phyloP scores from a whole-genome alignment of 352 stramenopile species.

The Pythium phragmiticola region DNA sequence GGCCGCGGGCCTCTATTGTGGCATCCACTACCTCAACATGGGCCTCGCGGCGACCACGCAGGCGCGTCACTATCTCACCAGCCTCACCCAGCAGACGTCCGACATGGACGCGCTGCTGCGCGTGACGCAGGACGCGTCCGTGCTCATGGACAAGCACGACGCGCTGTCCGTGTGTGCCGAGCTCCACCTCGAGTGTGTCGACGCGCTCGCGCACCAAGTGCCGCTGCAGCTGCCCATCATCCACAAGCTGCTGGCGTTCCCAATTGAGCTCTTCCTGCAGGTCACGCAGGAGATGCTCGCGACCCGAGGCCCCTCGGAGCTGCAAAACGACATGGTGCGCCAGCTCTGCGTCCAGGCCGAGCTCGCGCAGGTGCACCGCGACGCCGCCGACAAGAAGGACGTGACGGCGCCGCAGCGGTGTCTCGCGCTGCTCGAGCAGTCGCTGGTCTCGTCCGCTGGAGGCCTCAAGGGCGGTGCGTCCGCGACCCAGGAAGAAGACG shows the following conservation, averaged over 20 bases:
- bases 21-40: slow-evolving; percentile 49
- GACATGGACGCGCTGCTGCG: slow-evolving; percentile 7
- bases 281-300: slow-evolving; percentile 25
- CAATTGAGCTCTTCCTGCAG: slow-evolving; percentile 27
- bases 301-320: slow-evolving; percentile 12
- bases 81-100: slow-evolving; percentile 3
- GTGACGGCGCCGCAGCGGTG: slow-evolving; percentile 3
- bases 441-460: slow-evolving; percentile 10
- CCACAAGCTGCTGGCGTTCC: slow-evolving; percentile 15
- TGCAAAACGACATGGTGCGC: slow-evolving; percentile 16
- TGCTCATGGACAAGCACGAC: slow-evolving; percentile 18
- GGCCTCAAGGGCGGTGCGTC: slow-evolving; percentile 8
- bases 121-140: slow-evolving; percentile 14
- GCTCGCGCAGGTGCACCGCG: slow-evolving; percentile 23
- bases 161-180: slow-evolving; percentile 15
- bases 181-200: slow-evolving; percentile 25
- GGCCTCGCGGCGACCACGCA: slow-evolving; percentile 32
- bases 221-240: slow-evolving; percentile 6
- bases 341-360: slow-evolving; percentile 27
- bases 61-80: slow-evolving; percentile 31
- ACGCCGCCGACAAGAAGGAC: slow-evolving; percentile 8
- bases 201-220: slow-evolving; percentile 17
- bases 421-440: slow-evolving; percentile 18
- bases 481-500: slow-evolving; percentile 17
- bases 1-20: slow-evolving; percentile 35